Evolutionary conservation across 495 filamentous ascomycete species (phyloP).

Genomic region (Paragyromitra xinjiangensis): DNA sequence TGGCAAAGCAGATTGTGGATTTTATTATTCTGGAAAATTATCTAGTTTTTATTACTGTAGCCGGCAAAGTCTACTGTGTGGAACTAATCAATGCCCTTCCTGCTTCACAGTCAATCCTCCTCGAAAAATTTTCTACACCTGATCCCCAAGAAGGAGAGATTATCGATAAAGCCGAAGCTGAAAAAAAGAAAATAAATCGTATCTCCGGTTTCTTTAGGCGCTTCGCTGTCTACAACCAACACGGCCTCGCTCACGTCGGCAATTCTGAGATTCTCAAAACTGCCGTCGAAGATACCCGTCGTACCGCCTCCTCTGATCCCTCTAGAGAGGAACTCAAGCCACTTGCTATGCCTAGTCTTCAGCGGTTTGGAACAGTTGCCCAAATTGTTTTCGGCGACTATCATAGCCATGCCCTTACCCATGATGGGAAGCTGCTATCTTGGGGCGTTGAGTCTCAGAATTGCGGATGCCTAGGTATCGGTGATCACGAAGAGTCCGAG

Average conservation of each 20-base stretch:
- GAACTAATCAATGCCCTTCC: conserved; percentile 22
- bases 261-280: conserved; percentile 35
- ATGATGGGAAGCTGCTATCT: conserved; percentile 51
- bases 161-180: conserved; percentile 21
- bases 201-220: conserved; percentile 50
- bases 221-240: conserved; percentile 55
- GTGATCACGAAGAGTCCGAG: conserved; percentile 26
- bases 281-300: conserved; percentile 22
- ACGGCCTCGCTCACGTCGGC: conserved; percentile 52
- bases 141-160: conserved; percentile 25
- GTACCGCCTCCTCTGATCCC: neutral
- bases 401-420: conserved; percentile 54
- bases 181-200: conserved; percentile 31
- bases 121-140: conserved; percentile 50
- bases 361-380: conserved; percentile 44
- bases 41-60: conserved; percentile 51
- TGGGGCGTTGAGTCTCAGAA: conserved; percentile 52
- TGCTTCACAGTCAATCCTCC: conserved; percentile 41
- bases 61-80: conserved; percentile 53
- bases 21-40: conserved; percentile 53
- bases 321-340: conserved; percentile 37
- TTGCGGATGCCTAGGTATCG: conserved; percentile 54
- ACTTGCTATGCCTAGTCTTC: conserved; percentile 32
- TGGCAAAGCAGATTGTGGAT: conserved; percentile 44
- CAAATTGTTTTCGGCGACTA: conserved; percentile 56